A percentile compares a stretch with the other conserved stretches of the same genome.
phyloP scores from a whole-genome alignment of 2,329 filamentous ascomycete genomes.

The Paecilomyces sp. region DNA sequence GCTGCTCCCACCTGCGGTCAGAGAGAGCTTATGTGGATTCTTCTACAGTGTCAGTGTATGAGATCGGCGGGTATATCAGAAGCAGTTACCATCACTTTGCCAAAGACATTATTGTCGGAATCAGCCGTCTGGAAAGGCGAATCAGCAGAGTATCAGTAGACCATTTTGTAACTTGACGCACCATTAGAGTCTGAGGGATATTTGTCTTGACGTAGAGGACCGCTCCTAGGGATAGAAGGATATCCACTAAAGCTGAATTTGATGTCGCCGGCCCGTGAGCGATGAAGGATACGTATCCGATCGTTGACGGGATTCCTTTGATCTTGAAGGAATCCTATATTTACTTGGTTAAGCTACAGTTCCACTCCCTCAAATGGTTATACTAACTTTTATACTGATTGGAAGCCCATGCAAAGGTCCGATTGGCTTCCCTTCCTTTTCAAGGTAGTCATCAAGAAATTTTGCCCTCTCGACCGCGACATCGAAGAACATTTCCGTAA shows the following conservation, averaged over 20 bases:
- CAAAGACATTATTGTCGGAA: neutral
- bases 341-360: neutral
- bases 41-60: neutral
- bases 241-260: conserved; percentile 16
- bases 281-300: neutral
- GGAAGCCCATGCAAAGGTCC: conserved; percentile 35
- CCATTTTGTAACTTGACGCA: conserved; percentile 1
- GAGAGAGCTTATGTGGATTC: conserved; percentile 20
- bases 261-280: conserved; percentile 6
- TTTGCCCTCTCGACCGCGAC: conserved; percentile 29
- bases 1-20: conserved; percentile 21
- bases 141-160: neutral
- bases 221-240: conserved; percentile 16
- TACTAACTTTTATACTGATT: conserved; percentile 29
- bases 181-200: conserved; percentile 22
- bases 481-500: conserved; percentile 32
- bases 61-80: neutral
- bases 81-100: neutral
- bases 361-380: conserved; percentile 6
- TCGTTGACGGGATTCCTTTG: neutral
- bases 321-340: neutral
- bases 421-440: conserved; percentile 17
- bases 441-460: conserved; percentile 27
- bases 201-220: conserved; percentile 22
- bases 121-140: neutral